Evolutionary conservation across 371 early-diverging fungal genomes (phyloP).

Genomic region (Rhizopus stolonifer): DNA sequence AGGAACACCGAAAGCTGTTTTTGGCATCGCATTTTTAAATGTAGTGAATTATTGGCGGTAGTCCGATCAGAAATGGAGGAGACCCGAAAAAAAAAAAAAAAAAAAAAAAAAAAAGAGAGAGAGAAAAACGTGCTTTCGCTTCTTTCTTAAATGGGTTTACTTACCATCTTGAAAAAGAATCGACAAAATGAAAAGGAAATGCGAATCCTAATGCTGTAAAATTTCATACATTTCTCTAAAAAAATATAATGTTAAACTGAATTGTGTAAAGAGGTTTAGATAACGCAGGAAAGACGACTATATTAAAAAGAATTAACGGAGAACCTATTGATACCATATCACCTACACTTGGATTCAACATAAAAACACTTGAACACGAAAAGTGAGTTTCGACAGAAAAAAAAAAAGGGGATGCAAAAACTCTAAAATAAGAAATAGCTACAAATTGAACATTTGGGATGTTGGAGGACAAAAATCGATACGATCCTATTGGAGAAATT

Average conservation of each 20-base stretch:
- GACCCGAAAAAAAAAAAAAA: too few relatives aligned
- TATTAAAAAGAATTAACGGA: slow-evolving; percentile 92
- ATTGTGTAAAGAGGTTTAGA: slow-evolving; percentile 82
- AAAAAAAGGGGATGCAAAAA: background rate
- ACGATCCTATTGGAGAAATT: slow-evolving; percentile 98
- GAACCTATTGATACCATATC: slow-evolving; percentile 90
- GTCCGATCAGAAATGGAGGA: too few relatives aligned
- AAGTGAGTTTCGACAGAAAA: slow-evolving; percentile 39
- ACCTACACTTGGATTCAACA: slow-evolving; percentile 97
- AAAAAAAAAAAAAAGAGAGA: too few relatives aligned
- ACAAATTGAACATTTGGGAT: slow-evolving; percentile 71
- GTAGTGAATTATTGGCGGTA: too few relatives aligned
- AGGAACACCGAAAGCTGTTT: too few relatives aligned
- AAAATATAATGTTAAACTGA: background rate
- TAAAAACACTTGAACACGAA: slow-evolving; percentile 88
- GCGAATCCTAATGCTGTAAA: slow-evolving; percentile 67
- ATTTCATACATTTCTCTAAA: background rate
- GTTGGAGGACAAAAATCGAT: slow-evolving; percentile 99
- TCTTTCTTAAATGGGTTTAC: slow-evolving; percentile 97
- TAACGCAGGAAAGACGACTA: slow-evolving; percentile 99
- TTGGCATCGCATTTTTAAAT: too few relatives aligned
- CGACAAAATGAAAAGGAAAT: slow-evolving; percentile 35
- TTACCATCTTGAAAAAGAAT: slow-evolving; percentile 76
- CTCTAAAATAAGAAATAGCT: slow-evolving; percentile 12
- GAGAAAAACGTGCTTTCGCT: too few relatives aligned